These are phyloP conservation scores for Furcasterigmium furcatum DNA, from an alignment of 2,329 filamentous ascomycete genomes.

Conservation along the genomic window DNA sequence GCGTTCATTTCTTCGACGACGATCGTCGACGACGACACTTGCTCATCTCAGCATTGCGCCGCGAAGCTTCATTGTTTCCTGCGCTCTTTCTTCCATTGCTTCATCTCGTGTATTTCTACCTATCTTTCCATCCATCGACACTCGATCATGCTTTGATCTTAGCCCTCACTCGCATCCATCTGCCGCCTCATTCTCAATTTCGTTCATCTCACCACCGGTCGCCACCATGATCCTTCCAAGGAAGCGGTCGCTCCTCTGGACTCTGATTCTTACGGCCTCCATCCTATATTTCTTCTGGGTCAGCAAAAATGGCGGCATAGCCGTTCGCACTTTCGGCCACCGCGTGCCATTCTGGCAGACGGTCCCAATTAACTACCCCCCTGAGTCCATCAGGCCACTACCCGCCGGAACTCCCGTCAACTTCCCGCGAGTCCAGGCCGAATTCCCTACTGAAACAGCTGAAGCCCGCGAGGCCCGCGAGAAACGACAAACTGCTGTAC, in stretches of 20 bases:
- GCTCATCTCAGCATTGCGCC: too few relatives aligned
- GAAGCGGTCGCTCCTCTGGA: neutral
- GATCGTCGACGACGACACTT: too few relatives aligned
- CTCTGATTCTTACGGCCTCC: neutral
- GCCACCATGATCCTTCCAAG: neutral
- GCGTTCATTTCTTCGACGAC: too few relatives aligned
- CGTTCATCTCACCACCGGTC: too few relatives aligned
- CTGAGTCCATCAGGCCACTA: slow-evolving; percentile 20
- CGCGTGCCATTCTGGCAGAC: slow-evolving; percentile 13
- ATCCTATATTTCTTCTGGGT: neutral
- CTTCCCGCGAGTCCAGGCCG: slow-evolving; percentile 28
- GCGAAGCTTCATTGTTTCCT: too few relatives aligned
- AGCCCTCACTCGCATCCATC: too few relatives aligned
- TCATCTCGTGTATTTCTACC: too few relatives aligned
- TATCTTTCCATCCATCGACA: too few relatives aligned
- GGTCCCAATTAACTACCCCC: slow-evolving; percentile 13
- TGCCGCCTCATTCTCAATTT: too few relatives aligned
- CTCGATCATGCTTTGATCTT: too few relatives aligned
- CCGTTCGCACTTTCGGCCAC: neutral
- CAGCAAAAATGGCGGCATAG: neutral
- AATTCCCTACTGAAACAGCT: slow-evolving; percentile 20
- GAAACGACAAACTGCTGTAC: slow-evolving; percentile 31
- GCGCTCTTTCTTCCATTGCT: too few relatives aligned
- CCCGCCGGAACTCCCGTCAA: slow-evolving; percentile 21
- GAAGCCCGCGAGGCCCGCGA: slow-evolving; percentile 15